Conservation (phyloP, 139 green algal genomes). For the Chlamydomonas incerta region DNA sequence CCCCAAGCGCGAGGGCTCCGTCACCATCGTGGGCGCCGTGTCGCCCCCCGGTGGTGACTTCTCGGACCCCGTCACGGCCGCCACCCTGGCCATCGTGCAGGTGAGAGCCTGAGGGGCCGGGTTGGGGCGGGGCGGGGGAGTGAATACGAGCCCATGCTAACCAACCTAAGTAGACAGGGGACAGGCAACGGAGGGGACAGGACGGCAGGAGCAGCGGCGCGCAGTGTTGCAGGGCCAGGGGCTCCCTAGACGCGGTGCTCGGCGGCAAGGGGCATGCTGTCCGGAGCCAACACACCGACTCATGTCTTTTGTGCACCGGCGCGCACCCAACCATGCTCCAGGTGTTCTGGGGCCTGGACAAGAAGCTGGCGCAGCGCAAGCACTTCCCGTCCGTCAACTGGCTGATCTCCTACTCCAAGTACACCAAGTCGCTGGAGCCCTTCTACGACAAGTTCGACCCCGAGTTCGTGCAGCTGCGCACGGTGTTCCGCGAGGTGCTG, state of each 20-base stretch:
- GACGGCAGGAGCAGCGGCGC: no score
- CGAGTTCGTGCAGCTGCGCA: conserved; percentile 83
- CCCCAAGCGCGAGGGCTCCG: conserved; percentile 92
- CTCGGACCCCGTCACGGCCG: conserved; percentile 97
- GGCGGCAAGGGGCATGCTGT: no score
- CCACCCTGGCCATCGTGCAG: conserved; percentile 99
- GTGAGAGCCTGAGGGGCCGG: conserved; percentile 25
- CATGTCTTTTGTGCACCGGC: no score
- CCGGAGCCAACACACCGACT: no score
- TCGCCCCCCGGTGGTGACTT: conserved; percentile 98
- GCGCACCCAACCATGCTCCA: no score
- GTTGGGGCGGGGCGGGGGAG: neutral
- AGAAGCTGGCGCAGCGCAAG: conserved; percentile 99
- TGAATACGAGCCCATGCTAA: no score
- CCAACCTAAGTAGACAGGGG: no score
- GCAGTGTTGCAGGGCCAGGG: no score
- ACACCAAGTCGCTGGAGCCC: conserved; percentile 95
- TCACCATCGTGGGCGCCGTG: conserved; percentile 99
- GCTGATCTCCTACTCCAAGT: conserved; percentile 99
- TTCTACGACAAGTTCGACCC: conserved; percentile 97
- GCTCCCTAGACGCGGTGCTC: no score
- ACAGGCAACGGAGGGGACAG: no score
- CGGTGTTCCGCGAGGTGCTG: conserved; percentile 84
- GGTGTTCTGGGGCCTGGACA: conserved; percentile 99
- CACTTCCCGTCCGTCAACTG: conserved; percentile 99